Conservation (phyloP, 1,284 basidiomycete genomes). For the Microbotryomycetes sp. region DNA sequence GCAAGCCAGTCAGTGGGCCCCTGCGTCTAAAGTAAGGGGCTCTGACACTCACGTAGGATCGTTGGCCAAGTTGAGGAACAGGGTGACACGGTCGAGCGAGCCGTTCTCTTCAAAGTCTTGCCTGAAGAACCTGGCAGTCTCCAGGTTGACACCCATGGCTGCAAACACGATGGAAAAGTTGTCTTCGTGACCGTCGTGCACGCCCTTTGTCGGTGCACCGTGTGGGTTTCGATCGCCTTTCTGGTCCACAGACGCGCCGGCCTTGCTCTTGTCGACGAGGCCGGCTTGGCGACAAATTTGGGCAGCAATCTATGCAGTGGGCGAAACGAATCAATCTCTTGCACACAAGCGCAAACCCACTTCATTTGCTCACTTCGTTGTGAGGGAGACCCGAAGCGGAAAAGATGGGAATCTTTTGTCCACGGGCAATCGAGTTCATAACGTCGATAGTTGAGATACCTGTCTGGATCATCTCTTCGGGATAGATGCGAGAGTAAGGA, state of each 20-base stretch:
- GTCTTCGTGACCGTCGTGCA: slow-evolving; percentile 98
- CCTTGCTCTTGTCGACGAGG: slow-evolving; percentile 62
- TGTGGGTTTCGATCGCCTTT: slow-evolving; percentile 33
- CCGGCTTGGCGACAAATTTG: slow-evolving; percentile 99
- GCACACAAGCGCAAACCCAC: background rate
- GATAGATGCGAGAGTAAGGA: slow-evolving; percentile 98
- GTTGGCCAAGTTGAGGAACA: slow-evolving; percentile 98
- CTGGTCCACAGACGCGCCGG: background rate
- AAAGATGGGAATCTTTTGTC: slow-evolving; percentile 99
- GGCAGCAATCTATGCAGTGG: slow-evolving; percentile 72
- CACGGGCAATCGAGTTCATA: slow-evolving; percentile 98
- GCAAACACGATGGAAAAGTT: slow-evolving; percentile 99
- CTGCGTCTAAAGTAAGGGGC: background rate
- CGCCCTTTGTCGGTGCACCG: slow-evolving; percentile 78
- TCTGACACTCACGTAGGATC: slow-evolving; percentile 75
- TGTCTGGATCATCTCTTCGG: slow-evolving; percentile 99
- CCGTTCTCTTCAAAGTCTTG: slow-evolving; percentile 99
- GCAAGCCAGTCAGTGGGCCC: background rate
- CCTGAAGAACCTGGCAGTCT: slow-evolving; percentile 99
- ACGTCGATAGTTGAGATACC: slow-evolving; percentile 98
- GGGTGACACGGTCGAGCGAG: slow-evolving; percentile 90
- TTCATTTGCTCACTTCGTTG: slow-evolving; percentile 68
- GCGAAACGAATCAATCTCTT: too few relatives aligned
- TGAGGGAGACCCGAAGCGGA: slow-evolving; percentile 97
- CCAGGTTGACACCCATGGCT: slow-evolving; percentile 99